Evolutionary conservation across 1,284 basidiomycete genomes (phyloP), one percentile per base, ranked within the genome.

Genomic region (Schizophyllum commune): DNA sequence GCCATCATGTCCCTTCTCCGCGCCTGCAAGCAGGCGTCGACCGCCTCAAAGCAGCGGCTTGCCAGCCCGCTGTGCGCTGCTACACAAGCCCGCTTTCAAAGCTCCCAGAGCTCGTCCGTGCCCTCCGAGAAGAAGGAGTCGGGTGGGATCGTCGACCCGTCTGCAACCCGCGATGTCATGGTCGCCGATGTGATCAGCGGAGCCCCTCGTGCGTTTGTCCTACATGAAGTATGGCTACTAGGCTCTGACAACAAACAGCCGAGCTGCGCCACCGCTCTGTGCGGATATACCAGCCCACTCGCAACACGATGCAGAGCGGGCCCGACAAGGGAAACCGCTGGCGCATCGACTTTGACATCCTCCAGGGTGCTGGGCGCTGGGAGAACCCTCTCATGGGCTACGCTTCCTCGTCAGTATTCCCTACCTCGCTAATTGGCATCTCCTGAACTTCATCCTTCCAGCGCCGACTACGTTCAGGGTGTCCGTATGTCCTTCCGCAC

Each of bases 311-410:
- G 85, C 95, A 98, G 75, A 95, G 92, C 58, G 96, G 94, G 58
- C 83, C 87, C 56, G 88, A 86, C 58, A 96, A 96, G 76, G 88
- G 88, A 21, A 84, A 89, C 68, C 85, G 89, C 68, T 99, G 96
- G 96, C 82, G 94, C 66, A 87, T 99, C 70, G 96, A 99, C 76
- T 99, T 90, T 80, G 96, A 99, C 69, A 89, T 89, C 62, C 78
- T 98, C 19, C 87, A 86, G 66, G 94, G 95, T 54, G 88, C 84
- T 34, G 95, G 92, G 13, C 83, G 96, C 63, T 99, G 96, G 96
- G 95, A 98, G 82, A 98, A 98, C 73, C 94, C 94, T n/a, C 75
- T 99, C 68, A 99, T 99, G 92, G 96, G 96, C 61, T 99, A 87
- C 84, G 95, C 95, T 0, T 91, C 88, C 76, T 92, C 89, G 92